Conservation (phyloP, 139 green algal genomes). For the Picochlorum costavermella region DNA sequence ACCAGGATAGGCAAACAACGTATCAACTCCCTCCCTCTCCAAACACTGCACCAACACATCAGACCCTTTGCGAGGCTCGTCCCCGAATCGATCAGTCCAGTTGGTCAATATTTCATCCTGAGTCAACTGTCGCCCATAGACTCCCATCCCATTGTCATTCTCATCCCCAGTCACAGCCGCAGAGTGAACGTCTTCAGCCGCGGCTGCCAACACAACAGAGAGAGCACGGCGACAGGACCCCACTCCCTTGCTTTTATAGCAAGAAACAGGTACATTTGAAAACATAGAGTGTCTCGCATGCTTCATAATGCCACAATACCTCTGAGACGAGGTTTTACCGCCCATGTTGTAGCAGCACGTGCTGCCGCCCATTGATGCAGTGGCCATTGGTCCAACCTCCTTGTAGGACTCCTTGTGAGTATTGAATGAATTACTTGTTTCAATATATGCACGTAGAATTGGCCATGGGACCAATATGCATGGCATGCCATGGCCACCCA, state of each 20-base stretch:
- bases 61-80: constrained; percentile 80
- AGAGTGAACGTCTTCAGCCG: not conserved
- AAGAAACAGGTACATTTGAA: too few species aligned
- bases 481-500: too few species aligned
- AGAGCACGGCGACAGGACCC: not conserved
- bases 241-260: too few species aligned
- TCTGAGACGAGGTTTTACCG: not conserved
- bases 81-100: constrained; percentile 77
- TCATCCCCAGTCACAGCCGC: not conserved
- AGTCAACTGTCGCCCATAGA: not conserved
- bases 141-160: not conserved
- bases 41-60: constrained; percentile 93
- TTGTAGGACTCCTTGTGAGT: constrained; percentile 1
- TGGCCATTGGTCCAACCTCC: not conserved
- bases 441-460: too few species aligned
- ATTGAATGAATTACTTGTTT: not conserved
- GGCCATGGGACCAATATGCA: too few species aligned
- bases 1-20: constrained; percentile 79
- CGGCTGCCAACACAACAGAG: not conserved
- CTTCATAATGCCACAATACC: too few species aligned
- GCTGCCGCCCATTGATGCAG: not conserved
- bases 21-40: constrained; percentile 84
- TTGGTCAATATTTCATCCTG: constrained; percentile 17
- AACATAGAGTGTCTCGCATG: too few species aligned
- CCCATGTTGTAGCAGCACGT: constrained; percentile 3